phyloP scores from a whole-genome alignment of 2,329 filamentous ascomycete genomes.

The Tolypocladium amazonense region DNA sequence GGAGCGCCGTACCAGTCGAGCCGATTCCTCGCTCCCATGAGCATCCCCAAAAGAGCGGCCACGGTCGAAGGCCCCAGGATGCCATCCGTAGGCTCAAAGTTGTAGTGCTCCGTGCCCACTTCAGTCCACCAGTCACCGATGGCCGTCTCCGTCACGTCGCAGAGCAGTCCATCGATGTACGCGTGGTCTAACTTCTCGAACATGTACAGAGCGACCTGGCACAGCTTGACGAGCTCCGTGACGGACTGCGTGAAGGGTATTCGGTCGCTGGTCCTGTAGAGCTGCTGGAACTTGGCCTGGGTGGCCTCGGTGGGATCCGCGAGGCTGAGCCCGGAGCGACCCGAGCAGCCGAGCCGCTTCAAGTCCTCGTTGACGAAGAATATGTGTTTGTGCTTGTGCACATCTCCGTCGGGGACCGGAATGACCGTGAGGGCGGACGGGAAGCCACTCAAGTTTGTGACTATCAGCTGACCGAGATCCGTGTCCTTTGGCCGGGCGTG shows the following conservation, averaged over 20 bases:
- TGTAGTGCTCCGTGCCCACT: conserved; percentile 84
- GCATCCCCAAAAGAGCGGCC: conserved; percentile 71
- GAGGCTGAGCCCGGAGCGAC: conserved; percentile 75
- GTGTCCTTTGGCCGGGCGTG: conserved; percentile 80
- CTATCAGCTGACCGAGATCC: conserved; percentile 73
- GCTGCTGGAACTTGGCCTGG: conserved; percentile 80
- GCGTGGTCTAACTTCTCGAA: conserved; percentile 82
- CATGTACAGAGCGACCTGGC: conserved; percentile 76
- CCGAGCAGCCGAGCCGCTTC: conserved; percentile 86
- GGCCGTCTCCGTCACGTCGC: conserved; percentile 83
- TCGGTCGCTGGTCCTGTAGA: conserved; percentile 80
- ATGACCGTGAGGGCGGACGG: conserved; percentile 91
- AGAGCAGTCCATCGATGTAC: conserved; percentile 85
- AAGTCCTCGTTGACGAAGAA: conserved; percentile 94
- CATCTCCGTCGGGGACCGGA: conserved; percentile 74
- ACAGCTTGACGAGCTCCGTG: conserved; percentile 80
- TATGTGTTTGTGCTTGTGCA: conserved; percentile 65
- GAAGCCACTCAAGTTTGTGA: conserved; percentile 87
- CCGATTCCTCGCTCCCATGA: conserved; percentile 84
- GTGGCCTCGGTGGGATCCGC: conserved; percentile 70
- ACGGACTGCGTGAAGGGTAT: conserved; percentile 70
- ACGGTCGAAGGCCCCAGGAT: conserved; percentile 89
- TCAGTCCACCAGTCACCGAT: conserved; percentile 95
- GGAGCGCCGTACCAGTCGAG: conserved; percentile 76
- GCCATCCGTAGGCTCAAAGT: conserved; percentile 84